phyloP scores from a whole-genome alignment of 2,329 filamentous ascomycete genomes.

The Epichloe coenophiala region DNA sequence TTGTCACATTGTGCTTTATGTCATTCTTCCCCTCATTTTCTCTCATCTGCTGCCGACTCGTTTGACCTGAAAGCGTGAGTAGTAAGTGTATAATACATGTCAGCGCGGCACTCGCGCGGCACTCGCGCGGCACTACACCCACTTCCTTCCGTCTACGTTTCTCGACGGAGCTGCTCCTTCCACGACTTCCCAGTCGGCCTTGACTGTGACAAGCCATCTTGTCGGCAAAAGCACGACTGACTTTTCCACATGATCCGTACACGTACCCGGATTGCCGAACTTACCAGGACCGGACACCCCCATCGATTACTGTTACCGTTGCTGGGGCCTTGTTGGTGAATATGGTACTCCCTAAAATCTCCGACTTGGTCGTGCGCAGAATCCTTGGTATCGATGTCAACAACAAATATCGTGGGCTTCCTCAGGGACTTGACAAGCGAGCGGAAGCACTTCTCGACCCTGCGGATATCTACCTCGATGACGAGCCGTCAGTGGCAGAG shows the following conservation, averaged over 20 bases:
- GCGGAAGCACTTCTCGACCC: constrained; percentile 14
- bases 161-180: not conserved
- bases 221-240: too few relatives aligned
- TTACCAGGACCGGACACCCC: not conserved
- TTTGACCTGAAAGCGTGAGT: not conserved
- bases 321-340: not conserved
- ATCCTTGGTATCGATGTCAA: constrained; percentile 19
- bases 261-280: not conserved
- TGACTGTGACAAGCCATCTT: not conserved
- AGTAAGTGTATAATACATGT: not conserved
- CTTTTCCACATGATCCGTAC: not conserved
- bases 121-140: not conserved
- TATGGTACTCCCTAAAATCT: constrained; percentile 1
- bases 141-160: not conserved
- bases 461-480: constrained; percentile 35
- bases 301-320: too few relatives aligned
- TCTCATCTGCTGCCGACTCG: not conserved
- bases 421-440: constrained; percentile 13
- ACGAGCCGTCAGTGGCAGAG: constrained; percentile 51
- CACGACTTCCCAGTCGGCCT: not conserved
- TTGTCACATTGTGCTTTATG: not conserved
- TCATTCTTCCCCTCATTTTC: not conserved
- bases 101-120: not conserved
- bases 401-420: constrained; percentile 14
- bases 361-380: constrained; percentile 13